Evolutionary conservation across 2,329 filamentous ascomycete species (phyloP), one percentile per base, ranked within the genome.

Genomic region (Scedosporium apiospermum): DNA sequence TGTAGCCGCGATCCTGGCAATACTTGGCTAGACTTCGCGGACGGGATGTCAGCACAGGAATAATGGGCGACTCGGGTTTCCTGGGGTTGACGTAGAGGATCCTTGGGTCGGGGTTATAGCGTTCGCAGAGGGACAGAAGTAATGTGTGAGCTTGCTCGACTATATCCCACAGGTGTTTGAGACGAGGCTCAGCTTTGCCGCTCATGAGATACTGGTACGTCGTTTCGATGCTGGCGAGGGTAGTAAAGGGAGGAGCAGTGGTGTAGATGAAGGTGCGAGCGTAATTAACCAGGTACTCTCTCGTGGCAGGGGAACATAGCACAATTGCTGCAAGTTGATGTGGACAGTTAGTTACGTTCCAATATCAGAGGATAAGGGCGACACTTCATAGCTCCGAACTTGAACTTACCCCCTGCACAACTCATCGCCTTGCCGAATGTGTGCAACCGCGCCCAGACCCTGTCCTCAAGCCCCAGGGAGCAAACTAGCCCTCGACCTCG

Each of bases 231-330:
- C 81, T 80, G 0, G 82, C 82, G 1, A 89, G 77, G 1, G 81
- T 78, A 0, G 87, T 82, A 49, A 84, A 84, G 0, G 84, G 80
- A 74, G 89, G 80, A 34, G 87, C 86, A 0, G 88, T 91, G 0
- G 88, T 90, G 71, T 90, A 92, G 62, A 91, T 90, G 51, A 91
- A 74, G 1, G 82, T 86, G n/a, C 88, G 82, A 0, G 88, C 88
- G 68, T 91, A 91, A 69, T 92, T 91, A 72, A 91, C 82, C 60
- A 91, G 77, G 65, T 90, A 91, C 1, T 82, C 74, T 26, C 86
- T 77, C 0, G 85, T 82, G 0, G 80, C 73, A 0, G 79, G 71
- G 1, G 84, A 84, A 69, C 86, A 89, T 0, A 91, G 76, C 1
- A 91, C 75, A 21, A 86, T 86, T 23, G 72, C 71, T 71, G 53